Base-by-base conservation (phyloP, 2,329 filamentous ascomycete genomes). In the Talaromyces sp. region DNA sequence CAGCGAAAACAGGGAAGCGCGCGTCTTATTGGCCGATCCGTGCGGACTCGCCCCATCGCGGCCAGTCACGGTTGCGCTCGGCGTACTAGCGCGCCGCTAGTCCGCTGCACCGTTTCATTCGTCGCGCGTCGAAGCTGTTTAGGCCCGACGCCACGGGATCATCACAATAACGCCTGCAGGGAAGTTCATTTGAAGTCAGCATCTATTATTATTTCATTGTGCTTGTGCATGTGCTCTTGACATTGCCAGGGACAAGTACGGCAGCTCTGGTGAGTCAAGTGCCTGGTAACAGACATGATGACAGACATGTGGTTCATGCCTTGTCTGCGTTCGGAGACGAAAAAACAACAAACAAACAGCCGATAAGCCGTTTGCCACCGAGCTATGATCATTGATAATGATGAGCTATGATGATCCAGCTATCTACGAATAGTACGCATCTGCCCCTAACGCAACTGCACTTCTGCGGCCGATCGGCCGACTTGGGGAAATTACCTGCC, bases 1-100 rank as follows among this genome's bases (percentile, higher is more conserved):
- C 33, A 51, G 42, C 15, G 22, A 51, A 62, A 58, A 62, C 60
- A 55, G 27, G 59, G 59, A 52, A 60, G 44, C n/a, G 19, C 25
- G 55, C 19, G 17, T 19, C 39, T 22, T 2, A 47, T 47, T 47
- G 44, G 44, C 19, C 19, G 5, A 47, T 47, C 10, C 2, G 2
- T 2, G 3, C 3, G 44, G 13, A 2, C 1, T 1, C 5, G 19
- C 44, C 9, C 44, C n/a, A 25, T 5, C 4, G 9, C 6, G 11
- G 19, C 44, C 44, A 47, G 44, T 47, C 44, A 25, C n/a, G 44
- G 22, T 7, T 2, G 3, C 19, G 19, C 4, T 19, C 19, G n/a
- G 22, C 3, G n/a, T 25, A 5, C 44, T 47, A 47, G 44, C 4
- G 44, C 15, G 36, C 17, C 36, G 8, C 36, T 39, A 39, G 36